Conservation (phyloP, 1,284 basidiomycete species). For the Ceratobasidium sp. region DNA sequence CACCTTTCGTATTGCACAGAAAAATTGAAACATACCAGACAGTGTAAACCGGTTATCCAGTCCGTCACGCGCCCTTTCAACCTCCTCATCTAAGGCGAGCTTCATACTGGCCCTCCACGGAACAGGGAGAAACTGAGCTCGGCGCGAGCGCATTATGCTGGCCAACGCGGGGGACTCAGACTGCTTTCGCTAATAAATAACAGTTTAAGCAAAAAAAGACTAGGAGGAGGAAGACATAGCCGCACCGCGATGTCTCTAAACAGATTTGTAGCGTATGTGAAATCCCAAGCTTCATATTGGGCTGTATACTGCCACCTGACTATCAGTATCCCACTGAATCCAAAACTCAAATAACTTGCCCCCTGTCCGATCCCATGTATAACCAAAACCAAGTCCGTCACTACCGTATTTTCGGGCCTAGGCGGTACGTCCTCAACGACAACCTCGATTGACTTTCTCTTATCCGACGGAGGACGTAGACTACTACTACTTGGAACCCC, state of each 20-base stretch:
- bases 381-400: constrained; percentile 57
- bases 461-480: constrained; percentile 5
- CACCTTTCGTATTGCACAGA: background rate
- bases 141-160: constrained; percentile 55
- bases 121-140: constrained; percentile 60
- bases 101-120: constrained; percentile 60
- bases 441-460: constrained; percentile 9
- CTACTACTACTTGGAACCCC: background rate
- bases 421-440: constrained; percentile 4
- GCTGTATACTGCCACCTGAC: constrained; percentile 50
- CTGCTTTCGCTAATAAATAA: constrained; percentile 50
- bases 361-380: constrained; percentile 58
- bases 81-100: constrained; percentile 52
- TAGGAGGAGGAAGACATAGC: background rate
- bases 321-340: background rate
- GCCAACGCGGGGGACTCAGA: constrained; percentile 52
- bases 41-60: constrained; percentile 57
- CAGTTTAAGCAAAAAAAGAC: background rate
- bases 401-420: constrained; percentile 48
- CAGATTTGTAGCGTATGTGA: constrained; percentile 58
- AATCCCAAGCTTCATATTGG: constrained; percentile 57
- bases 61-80: constrained; percentile 54
- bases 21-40: constrained; percentile 47
- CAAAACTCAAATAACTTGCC: constrained; percentile 39
- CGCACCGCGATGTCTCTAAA: constrained; percentile 54